phyloP scores from a whole-genome alignment of 2,329 filamentous ascomycete species.

The Chaetomium olivaceum region DNA sequence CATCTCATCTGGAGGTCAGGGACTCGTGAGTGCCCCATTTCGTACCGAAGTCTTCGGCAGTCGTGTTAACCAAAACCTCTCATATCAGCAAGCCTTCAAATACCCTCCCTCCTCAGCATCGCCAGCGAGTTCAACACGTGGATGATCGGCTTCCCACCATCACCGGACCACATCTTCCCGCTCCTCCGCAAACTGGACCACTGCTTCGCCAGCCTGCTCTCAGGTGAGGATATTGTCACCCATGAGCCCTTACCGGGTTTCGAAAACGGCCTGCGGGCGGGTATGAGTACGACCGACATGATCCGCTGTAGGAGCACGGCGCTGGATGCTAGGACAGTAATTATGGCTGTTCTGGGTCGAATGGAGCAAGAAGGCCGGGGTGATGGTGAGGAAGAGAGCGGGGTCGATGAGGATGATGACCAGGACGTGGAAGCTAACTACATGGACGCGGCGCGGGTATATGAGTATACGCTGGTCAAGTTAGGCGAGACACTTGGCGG shows the following conservation, averaged over 20 bases:
- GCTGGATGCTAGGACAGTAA: constrained; percentile 69
- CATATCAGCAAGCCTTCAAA: constrained; percentile 68
- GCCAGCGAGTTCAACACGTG: constrained; percentile 72
- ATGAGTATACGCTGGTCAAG: constrained; percentile 75
- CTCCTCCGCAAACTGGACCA: constrained; percentile 78
- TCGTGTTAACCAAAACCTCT: not conserved
- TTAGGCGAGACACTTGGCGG: constrained; percentile 67
- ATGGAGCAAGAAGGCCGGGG: constrained; percentile 40
- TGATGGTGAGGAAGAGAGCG: constrained; percentile 38
- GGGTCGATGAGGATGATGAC: constrained; percentile 38
- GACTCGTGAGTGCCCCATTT: constrained; percentile 63
- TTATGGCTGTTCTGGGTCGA: constrained; percentile 67
- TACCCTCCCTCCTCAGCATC: constrained; percentile 79
- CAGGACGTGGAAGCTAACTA: constrained; percentile 49
- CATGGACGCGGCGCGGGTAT: constrained; percentile 74
- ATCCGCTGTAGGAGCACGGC: constrained; percentile 82
- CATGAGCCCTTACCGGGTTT: constrained; percentile 70
- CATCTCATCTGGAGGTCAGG: constrained; percentile 85
- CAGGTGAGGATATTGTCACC: constrained; percentile 66
- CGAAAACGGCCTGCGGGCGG: constrained; percentile 58
- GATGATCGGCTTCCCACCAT: constrained; percentile 69
- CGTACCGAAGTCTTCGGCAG: not conserved
- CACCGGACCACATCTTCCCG: constrained; percentile 64
- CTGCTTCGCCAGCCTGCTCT: constrained; percentile 75
- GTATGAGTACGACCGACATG: constrained; percentile 79